Evolutionary conservation across 139 green algal species (phyloP).

Genomic region (Haematococcus sp.): DNA sequence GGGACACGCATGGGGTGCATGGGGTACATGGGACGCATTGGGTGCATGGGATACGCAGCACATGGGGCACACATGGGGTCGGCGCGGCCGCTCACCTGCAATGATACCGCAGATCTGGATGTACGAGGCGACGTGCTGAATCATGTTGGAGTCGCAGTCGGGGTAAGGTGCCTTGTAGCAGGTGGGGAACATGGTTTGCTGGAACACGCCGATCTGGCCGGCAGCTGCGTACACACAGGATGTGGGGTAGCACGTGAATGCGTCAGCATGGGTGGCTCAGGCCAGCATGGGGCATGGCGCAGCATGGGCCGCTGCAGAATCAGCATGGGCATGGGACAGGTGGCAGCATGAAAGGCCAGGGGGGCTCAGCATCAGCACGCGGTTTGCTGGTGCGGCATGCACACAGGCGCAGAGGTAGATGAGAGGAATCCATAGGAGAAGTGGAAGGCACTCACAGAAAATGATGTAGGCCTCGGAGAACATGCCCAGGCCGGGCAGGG

Average conservation of each 20-base stretch:
- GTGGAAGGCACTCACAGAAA: slow-evolving; percentile 31
- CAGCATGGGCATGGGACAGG: too few species aligned
- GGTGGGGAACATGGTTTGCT: slow-evolving; percentile 14
- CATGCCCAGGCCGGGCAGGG: slow-evolving; percentile 25
- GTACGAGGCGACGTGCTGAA: slow-evolving; percentile 17
- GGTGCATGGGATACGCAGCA: slow-evolving; percentile 23
- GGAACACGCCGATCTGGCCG: slow-evolving; percentile 11
- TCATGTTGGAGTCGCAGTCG: slow-evolving; percentile 11
- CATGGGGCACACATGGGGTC: slow-evolving; percentile 14
- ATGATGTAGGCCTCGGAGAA: slow-evolving; percentile 39
- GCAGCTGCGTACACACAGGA: background rate
- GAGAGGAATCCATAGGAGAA: too few species aligned
- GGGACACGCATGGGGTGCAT: background rate
- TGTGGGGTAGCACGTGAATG: too few species aligned
- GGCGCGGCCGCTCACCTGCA: too few species aligned
- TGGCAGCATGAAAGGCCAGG: too few species aligned
- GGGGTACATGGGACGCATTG: too few species aligned
- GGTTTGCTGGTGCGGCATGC: too few species aligned
- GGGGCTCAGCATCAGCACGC: too few species aligned
- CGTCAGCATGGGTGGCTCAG: too few species aligned
- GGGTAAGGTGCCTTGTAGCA: slow-evolving; percentile 14
- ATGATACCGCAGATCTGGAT: slow-evolving; percentile 18
- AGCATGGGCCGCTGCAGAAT: too few species aligned
- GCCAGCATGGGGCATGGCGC: too few species aligned
- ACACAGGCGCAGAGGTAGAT: too few species aligned